Evolutionary conservation across 1,284 basidiomycete species (phyloP).

Genomic region (Phellinidium pouzarii): DNA sequence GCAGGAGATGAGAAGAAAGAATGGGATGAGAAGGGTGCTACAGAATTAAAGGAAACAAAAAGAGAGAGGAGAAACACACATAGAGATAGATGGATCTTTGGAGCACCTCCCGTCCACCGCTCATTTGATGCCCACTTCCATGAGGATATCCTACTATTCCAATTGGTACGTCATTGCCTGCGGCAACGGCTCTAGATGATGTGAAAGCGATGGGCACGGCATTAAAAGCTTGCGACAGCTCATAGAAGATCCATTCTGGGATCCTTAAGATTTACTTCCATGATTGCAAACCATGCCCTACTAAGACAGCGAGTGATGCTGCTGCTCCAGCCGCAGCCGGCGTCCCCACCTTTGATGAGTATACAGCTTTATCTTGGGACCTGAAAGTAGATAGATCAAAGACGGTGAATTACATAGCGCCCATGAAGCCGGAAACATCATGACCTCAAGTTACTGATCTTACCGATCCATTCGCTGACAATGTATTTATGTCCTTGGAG

Average conservation of each 20-base stretch:
- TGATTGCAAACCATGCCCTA: constrained; percentile 1
- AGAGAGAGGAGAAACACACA: not conserved
- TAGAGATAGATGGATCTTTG: not conserved
- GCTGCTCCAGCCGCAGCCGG: not conserved
- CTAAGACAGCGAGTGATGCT: too few species aligned
- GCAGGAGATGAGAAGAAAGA: not conserved
- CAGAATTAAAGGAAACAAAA: not conserved
- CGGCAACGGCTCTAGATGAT: not conserved
- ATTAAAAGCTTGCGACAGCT: not conserved
- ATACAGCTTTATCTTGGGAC: not conserved
- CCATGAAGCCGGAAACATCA: too few species aligned
- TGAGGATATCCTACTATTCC: not conserved
- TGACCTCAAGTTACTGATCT: too few species aligned
- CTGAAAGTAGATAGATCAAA: too few species aligned
- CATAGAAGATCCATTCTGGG: constrained; percentile 14
- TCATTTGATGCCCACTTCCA: not conserved
- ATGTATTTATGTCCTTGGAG: too few species aligned
- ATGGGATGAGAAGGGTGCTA: not conserved
- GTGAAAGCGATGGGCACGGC: not conserved
- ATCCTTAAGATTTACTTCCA: constrained; percentile 11
- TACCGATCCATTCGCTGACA: not conserved
- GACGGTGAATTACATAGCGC: too few species aligned
- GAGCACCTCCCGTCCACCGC: not conserved
- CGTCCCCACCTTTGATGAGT: not conserved
- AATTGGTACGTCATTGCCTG: not conserved